Evolutionary conservation across 352 stramenopile genomes (phyloP), one percentile per base, ranked within the genome.

Genomic region (Globisporangium alternatum): DNA sequence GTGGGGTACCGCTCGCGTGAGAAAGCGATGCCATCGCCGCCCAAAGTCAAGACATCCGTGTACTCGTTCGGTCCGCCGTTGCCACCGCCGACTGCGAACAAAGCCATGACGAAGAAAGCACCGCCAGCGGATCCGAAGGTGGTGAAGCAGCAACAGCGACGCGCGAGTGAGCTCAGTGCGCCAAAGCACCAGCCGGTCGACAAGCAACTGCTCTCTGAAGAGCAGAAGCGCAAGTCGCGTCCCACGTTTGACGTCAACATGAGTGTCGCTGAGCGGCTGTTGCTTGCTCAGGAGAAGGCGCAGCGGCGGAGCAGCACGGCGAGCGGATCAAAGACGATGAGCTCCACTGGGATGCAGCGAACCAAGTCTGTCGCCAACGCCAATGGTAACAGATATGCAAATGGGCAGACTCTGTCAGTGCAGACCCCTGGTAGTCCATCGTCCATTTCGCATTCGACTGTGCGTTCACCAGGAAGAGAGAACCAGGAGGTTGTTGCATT

Each of bases 121-220:
- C 60, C 69, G 0, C 65, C 51, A 60, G 58, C 56, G 0, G 74
- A 89, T 44, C 68, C 68, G 6, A 75, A 64, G 9, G 52, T 83
- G 1, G 70, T 82, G 35, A 70, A 80, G 55, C 57, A 83, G 21
- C 85, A 94, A 17, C 71, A 84, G 47, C 78, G 76, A 30, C 71
- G 79, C 25, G 71, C 81, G 0, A 90, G 68, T 31, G 71, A 86
- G 59, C 66, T 94, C 12, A 92, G 83, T 52, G 82, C 82, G 1
- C 81, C 85, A 0, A 89, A 88, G 47, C 67, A 88, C 47, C 68
- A 82, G 13, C 75, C 81, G 2, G 74, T 90, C 9, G 81, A 94
- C 54, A 80, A 74, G n/a, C 64, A 57, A 4, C 66, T 89, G 35
- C 70, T 92, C 39, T 68, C 82, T 3, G 67, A 88, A 49, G 74